Evolutionary conservation across 805 yeast species (phyloP).

Genomic region (Spathaspora girioi): DNA sequence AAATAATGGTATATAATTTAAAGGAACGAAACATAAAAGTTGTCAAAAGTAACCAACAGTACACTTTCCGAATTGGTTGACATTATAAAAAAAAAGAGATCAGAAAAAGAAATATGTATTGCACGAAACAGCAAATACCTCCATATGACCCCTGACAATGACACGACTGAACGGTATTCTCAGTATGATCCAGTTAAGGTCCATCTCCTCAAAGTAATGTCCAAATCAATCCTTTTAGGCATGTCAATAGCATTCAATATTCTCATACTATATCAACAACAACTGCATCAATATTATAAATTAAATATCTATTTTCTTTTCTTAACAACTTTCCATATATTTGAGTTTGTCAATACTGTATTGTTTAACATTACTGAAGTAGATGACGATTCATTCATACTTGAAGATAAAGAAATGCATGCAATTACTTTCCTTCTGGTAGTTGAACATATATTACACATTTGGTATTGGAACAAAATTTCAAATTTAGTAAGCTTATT

Average conservation of each 20-base stretch:
- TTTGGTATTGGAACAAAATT: too few species aligned
- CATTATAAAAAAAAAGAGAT: too few species aligned
- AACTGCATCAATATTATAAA: neutral
- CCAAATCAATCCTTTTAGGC: constrained; percentile 33
- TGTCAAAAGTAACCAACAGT: too few species aligned
- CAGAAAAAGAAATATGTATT: too few species aligned
- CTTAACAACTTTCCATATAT: constrained; percentile 65
- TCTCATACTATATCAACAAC: neutral
- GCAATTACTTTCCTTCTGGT: constrained; percentile 17
- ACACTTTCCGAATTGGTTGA: too few species aligned
- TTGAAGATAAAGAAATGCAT: constrained; percentile 29
- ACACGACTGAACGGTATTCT: neutral
- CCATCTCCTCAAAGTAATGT: constrained; percentile 25
- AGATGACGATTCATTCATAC: constrained; percentile 52
- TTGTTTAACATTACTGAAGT: constrained; percentile 63
- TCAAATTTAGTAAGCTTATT: constrained; percentile 6
- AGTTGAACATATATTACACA: constrained; percentile 12
- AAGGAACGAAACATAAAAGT: neutral
- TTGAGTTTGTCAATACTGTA: constrained; percentile 83
- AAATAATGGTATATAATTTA: neutral
- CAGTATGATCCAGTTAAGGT: constrained; percentile 25
- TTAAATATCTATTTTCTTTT: constrained; percentile 44
- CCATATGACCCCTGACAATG: neutral
- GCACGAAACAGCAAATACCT: neutral
- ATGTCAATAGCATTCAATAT: constrained; percentile 16